Evolutionary conservation across 2,329 filamentous ascomycete genomes (phyloP).

Genomic region (Cladosporium sp.): DNA sequence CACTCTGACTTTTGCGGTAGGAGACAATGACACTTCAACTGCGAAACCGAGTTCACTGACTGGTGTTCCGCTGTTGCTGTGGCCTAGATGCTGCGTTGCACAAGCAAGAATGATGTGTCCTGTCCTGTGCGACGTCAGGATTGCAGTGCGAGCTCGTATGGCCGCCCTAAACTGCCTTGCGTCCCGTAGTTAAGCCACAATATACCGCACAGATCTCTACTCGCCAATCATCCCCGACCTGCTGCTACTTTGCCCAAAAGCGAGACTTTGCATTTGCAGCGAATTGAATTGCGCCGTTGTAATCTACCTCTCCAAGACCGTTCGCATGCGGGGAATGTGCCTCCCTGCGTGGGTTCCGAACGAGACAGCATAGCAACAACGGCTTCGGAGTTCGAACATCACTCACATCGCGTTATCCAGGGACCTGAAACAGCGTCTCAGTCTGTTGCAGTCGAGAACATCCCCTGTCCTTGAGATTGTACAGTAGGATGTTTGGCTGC

Average conservation of each 20-base stretch:
- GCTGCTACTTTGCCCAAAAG: background rate
- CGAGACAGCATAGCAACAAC: conserved; percentile 7
- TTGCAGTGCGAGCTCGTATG: background rate
- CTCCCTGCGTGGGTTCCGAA: background rate
- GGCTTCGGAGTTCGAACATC: background rate
- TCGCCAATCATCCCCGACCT: conserved; percentile 13
- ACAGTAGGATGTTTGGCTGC: background rate
- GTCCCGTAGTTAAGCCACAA: background rate
- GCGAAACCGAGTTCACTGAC: background rate
- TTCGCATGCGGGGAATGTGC: background rate
- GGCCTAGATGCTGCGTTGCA: background rate
- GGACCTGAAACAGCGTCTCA: conserved; percentile 13
- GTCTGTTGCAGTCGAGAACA: conserved; percentile 8
- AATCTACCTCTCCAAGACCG: background rate
- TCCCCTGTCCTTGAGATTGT: background rate
- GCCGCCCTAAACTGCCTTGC: conserved; percentile 6
- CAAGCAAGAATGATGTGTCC: background rate
- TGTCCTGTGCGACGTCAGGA: conserved; percentile 7
- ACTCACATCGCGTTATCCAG: background rate
- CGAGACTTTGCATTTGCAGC: background rate
- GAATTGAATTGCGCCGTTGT: background rate
- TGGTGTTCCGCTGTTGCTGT: background rate
- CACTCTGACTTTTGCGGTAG: background rate
- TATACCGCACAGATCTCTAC: conserved; percentile 12
- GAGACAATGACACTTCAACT: background rate